A percentile compares a stretch with the other conserved stretches of the same genome.
phyloP scores from a whole-genome alignment of 148 eudicot species.

The Oxyria digyna region DNA sequence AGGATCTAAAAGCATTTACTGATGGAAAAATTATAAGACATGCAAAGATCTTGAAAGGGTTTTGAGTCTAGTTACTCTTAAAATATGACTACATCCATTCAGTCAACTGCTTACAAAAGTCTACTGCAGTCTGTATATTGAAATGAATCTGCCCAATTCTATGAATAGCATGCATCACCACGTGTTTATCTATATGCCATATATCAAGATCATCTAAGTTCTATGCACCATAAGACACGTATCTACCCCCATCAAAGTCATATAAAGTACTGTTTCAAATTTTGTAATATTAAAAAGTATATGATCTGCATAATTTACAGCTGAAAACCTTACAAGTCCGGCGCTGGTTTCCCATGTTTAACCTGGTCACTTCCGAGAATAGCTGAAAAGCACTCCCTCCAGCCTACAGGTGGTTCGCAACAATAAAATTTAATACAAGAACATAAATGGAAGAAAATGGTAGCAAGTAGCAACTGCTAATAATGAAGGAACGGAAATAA shows the following conservation, averaged over 20 bases:
- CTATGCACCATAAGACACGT: background rate
- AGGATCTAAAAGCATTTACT: too few relatives aligned
- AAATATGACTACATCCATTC: too few relatives aligned
- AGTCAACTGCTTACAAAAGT: too few relatives aligned
- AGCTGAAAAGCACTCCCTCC: slow-evolving; percentile 57
- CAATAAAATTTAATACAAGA: background rate
- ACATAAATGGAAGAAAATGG: background rate
- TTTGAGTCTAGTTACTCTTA: too few relatives aligned
- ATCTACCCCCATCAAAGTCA: background rate
- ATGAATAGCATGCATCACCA: too few relatives aligned
- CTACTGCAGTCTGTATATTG: too few relatives aligned
- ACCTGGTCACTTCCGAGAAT: slow-evolving; percentile 88
- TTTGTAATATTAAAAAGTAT: background rate
- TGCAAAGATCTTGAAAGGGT: too few relatives aligned
- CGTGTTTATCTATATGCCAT: background rate
- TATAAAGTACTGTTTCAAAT: background rate
- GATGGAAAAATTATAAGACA: too few relatives aligned
- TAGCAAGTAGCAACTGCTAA: background rate
- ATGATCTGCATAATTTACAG: background rate
- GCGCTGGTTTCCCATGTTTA: slow-evolving; percentile 77
- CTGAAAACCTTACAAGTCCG: slow-evolving; percentile 58
- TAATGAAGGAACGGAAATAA: background rate
- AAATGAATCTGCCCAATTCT: too few relatives aligned
- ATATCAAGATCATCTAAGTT: background rate
- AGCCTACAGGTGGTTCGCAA: slow-evolving; percentile 31